Percentiles rank a stretch among this genome's conserved stretches.
phyloP scores from a whole-genome alignment of 1,284 basidiomycete species.

The Pseudozyma sp. region DNA sequence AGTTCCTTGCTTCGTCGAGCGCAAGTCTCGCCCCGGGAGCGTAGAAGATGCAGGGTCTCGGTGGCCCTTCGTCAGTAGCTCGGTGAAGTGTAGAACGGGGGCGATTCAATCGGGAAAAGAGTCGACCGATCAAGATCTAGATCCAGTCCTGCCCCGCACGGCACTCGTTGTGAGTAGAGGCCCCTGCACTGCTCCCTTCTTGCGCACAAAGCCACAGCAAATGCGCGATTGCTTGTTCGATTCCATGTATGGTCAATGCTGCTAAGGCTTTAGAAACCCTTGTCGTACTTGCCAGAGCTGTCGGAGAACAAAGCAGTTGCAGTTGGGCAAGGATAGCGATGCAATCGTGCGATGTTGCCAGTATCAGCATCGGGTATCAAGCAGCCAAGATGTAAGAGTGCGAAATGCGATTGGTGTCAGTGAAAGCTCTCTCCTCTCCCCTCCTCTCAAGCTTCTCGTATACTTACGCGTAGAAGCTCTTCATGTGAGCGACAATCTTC shows the following conservation, averaged over 20 bases:
- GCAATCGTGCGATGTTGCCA: neutral
- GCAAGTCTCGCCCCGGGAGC: neutral
- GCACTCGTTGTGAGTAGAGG: neutral
- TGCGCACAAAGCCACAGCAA: neutral
- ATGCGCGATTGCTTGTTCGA: constrained; percentile 8
- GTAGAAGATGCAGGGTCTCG: neutral
- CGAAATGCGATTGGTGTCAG: constrained; percentile 1
- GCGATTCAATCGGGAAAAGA: constrained; percentile 12
- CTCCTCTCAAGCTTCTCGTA: neutral
- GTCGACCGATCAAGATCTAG: neutral
- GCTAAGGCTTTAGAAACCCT: constrained; percentile 45
- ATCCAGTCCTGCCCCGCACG: neutral
- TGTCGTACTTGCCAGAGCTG: constrained; percentile 56
- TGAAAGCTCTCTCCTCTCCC: neutral
- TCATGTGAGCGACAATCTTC: constrained; percentile 78
- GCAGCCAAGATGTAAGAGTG: no score
- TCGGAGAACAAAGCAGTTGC: neutral
- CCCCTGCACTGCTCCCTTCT: no score
- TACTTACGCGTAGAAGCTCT: constrained; percentile 74
- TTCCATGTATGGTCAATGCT: constrained; percentile 5
- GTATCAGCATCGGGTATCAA: neutral
- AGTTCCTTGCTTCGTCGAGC: no score
- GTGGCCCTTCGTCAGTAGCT: constrained; percentile 5
- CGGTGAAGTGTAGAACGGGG: neutral
- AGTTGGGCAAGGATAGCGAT: neutral